A percentile compares a stretch with the other conserved stretches of the same genome.
Conservation (phyloP, 768 basidiomycete species). For the Agrocybe pediades region DNA sequence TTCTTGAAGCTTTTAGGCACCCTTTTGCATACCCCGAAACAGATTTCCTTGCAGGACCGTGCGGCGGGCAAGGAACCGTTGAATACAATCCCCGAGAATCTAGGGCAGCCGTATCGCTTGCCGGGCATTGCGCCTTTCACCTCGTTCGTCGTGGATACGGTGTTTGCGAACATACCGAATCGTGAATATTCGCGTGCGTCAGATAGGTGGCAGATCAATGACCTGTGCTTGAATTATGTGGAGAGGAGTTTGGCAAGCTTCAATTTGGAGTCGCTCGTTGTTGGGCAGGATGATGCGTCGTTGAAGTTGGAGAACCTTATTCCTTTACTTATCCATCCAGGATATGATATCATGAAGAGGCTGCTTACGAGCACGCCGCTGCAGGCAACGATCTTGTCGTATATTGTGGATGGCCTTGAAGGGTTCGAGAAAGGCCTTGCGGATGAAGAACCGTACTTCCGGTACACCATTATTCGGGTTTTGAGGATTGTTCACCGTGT, state of each 20-base stretch:
- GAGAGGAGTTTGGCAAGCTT: constrained; percentile 84
- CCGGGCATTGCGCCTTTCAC: constrained; percentile 83
- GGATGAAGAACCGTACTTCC: constrained; percentile 71
- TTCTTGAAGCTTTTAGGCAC: constrained; percentile 83
- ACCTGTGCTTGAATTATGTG: constrained; percentile 80
- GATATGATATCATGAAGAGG: constrained; percentile 82
- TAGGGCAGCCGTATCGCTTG: constrained; percentile 80
- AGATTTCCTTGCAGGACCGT: constrained; percentile 60
- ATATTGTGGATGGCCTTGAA: constrained; percentile 79
- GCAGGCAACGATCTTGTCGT: constrained; percentile 73
- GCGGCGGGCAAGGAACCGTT: constrained; percentile 59
- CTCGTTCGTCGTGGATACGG: constrained; percentile 87
- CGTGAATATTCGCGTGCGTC: constrained; percentile 75
- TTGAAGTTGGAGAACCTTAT: constrained; percentile 54
- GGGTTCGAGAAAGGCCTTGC: constrained; percentile 73
- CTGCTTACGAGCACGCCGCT: constrained; percentile 73
- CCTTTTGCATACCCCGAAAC: constrained; percentile 82
- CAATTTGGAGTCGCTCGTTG: constrained; percentile 73
- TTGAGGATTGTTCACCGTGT: constrained; percentile 81
- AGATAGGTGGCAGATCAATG: constrained; percentile 87
- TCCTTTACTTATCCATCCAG: constrained; percentile 74
- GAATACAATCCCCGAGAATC: constrained; percentile 76
- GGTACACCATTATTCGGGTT: constrained; percentile 74
- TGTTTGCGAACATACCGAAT: constrained; percentile 74
- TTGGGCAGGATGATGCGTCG: constrained; percentile 52